These are phyloP conservation scores for Polysphondylium violaceum DNA, from an alignment of 78 protist genomes.

Conservation along the genomic window DNA sequence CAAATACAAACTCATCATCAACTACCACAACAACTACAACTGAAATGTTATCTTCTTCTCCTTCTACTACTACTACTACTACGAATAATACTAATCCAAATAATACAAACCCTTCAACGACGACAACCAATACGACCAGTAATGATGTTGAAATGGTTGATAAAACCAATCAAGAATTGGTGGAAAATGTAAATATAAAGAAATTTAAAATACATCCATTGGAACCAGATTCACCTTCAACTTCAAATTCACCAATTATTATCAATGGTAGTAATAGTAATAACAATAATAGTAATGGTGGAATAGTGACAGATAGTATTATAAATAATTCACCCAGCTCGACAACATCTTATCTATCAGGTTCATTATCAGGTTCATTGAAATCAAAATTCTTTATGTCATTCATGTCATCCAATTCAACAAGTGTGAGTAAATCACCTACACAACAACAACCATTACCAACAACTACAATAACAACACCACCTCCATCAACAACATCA, in stretches of 20 bases:
- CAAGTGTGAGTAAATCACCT: background rate
- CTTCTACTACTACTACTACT: background rate
- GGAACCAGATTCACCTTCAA: slow-evolving; percentile 24
- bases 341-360: background rate
- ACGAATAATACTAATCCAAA: background rate
- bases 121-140: background rate
- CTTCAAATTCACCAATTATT: background rate
- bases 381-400: slow-evolving; percentile 7
- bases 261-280: background rate
- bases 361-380: background rate
- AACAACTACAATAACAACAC: background rate
- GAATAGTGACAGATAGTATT: background rate
- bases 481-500: background rate
- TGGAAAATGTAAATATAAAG: background rate
- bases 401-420: background rate
- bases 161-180: background rate
- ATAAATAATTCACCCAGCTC: background rate
- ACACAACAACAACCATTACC: background rate
- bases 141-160: background rate
- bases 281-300: too few relatives aligned
- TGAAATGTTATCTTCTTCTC: background rate
- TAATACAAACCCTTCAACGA: too few relatives aligned
- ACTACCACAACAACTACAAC: background rate
- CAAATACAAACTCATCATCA: background rate
- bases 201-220: slow-evolving; percentile 25